Percentiles rank a stretch among this genome's conserved stretches.
phyloP scores from a whole-genome alignment of 306 rosid genomes.

The Trifolium fragiferum region DNA sequence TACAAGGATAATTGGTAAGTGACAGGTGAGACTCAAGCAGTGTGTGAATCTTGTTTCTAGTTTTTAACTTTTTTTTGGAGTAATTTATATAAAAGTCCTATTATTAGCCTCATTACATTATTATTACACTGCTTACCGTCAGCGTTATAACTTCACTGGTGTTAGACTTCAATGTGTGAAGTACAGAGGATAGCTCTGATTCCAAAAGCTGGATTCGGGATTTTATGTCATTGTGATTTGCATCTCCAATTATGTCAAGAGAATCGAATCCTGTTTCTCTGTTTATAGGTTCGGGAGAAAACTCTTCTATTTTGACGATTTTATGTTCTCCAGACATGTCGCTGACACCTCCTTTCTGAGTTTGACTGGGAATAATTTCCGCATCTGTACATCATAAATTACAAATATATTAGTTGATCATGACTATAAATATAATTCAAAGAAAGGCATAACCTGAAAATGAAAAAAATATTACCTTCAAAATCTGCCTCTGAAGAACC shows the following conservation, averaged over 20 bases:
- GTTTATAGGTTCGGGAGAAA: constrained; percentile 27
- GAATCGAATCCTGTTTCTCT: constrained; percentile 46
- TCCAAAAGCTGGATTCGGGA: constrained; percentile 64
- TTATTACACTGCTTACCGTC: constrained; percentile 50
- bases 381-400: constrained; percentile 55
- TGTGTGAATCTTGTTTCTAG: constrained; percentile 27
- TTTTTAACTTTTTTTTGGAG: constrained; percentile 11
- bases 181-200: constrained; percentile 68
- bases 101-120: constrained; percentile 14
- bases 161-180: constrained; percentile 57
- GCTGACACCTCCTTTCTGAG: constrained; percentile 38
- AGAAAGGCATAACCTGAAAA: constrained; percentile 16
- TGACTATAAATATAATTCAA: constrained; percentile 1
- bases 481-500: constrained; percentile 56
- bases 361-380: constrained; percentile 57
- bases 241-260: constrained; percentile 41
- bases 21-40: constrained; percentile 22
- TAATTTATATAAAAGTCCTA: constrained; percentile 11
- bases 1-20: constrained; percentile 12
- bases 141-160: constrained; percentile 39
- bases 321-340: constrained; percentile 46
- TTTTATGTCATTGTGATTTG: constrained; percentile 51
- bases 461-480: constrained; percentile 59
- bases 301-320: constrained; percentile 42
- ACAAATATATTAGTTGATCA: constrained; percentile 38